These are phyloP conservation scores for Metschnikowia shivogae DNA, from an alignment of 805 yeast species.

Conservation along the genomic window DNA sequence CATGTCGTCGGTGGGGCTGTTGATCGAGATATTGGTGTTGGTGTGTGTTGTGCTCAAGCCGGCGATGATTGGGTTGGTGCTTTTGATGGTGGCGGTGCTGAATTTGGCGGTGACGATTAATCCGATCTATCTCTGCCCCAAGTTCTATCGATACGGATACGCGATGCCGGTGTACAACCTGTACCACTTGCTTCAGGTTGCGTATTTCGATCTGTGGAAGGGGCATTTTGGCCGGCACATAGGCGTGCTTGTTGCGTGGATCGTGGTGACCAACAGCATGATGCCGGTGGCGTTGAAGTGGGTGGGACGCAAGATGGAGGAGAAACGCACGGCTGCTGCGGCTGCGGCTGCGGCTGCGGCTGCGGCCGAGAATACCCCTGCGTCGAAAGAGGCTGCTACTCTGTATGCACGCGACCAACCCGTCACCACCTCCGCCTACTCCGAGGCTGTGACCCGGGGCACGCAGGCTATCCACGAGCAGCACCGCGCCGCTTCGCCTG, in stretches of 20 bases:
- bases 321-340: slow-evolving; percentile 8
- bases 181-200: slow-evolving; percentile 29
- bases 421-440: background rate
- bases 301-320: slow-evolving; percentile 9
- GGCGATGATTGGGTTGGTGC: slow-evolving; percentile 26
- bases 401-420: background rate
- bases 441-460: slow-evolving; percentile 1
- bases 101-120: slow-evolving; percentile 31
- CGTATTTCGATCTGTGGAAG: slow-evolving; percentile 31
- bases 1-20: slow-evolving; percentile 29
- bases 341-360: slow-evolving; percentile 6
- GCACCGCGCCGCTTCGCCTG: background rate
- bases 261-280: slow-evolving; percentile 21
- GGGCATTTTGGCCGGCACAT: slow-evolving; percentile 31
- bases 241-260: slow-evolving; percentile 32
- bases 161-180: slow-evolving; percentile 33
- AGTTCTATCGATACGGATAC: slow-evolving; percentile 33
- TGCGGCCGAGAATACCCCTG: background rate
- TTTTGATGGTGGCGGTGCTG: slow-evolving; percentile 25
- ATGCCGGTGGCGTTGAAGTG: slow-evolving; percentile 27
- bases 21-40: slow-evolving; percentile 27
- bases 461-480: background rate
- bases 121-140: slow-evolving; percentile 30
- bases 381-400: background rate
- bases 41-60: slow-evolving; percentile 22